phyloP scores from a whole-genome alignment of 192 early-diverging fungal species.

The Cetraspora pellucida region DNA sequence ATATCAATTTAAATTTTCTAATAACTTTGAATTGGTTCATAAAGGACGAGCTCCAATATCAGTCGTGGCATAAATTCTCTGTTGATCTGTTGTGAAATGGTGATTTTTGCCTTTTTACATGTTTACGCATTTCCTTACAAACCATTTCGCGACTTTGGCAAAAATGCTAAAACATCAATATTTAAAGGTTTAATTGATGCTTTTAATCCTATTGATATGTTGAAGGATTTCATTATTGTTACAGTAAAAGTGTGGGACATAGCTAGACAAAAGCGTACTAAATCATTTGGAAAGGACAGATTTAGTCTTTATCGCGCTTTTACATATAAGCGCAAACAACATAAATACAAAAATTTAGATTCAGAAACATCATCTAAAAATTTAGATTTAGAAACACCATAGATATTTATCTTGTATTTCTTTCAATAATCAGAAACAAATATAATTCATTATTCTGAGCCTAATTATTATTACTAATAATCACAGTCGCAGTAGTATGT shows the following conservation, averaged over 20 bases:
- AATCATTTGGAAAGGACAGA: no score
- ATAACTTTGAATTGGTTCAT: not conserved
- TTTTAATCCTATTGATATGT: not conserved
- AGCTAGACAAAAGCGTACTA: not conserved
- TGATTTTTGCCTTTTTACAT: not conserved
- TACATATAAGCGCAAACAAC: no score
- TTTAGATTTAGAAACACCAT: no score
- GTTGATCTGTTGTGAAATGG: not conserved
- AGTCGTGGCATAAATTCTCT: not conserved
- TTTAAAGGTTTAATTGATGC: not conserved
- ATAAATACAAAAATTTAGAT: no score
- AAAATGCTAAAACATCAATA: not conserved
- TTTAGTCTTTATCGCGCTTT: no score
- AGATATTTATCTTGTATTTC: no score
- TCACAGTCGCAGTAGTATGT: no score
- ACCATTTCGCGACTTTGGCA: not conserved
- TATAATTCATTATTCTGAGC: no score
- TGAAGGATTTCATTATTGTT: not conserved
- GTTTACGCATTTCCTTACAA: not conserved
- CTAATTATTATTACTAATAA: no score
- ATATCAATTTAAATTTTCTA: not conserved
- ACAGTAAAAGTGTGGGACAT: not conserved
- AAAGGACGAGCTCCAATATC: not conserved
- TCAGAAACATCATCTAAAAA: no score
- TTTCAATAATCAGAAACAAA: no score